These are phyloP conservation scores for Pholiota adiposa DNA, from an alignment of 1,284 basidiomycete species.

Conservation along the genomic window DNA sequence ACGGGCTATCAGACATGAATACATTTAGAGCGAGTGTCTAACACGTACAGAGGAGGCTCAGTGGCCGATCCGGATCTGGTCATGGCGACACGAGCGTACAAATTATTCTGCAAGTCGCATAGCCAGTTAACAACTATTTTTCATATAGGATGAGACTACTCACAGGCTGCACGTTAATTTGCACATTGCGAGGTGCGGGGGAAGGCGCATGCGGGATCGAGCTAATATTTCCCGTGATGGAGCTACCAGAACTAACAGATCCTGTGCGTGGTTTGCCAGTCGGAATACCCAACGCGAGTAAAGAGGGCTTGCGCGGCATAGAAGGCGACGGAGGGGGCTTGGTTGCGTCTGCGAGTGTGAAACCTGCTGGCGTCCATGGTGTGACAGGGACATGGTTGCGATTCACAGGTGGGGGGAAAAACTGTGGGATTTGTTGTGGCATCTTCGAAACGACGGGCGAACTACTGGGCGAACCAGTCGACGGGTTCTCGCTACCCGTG, in stretches of 20 bases:
- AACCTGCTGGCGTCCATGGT: slow-evolving; percentile 4
- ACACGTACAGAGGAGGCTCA: too few relatives aligned
- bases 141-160: neutral
- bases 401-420: slow-evolving; percentile 2
- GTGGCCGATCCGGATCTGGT: neutral
- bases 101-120: slow-evolving; percentile 1
- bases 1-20: too few relatives aligned
- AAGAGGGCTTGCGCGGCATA: slow-evolving; percentile 4
- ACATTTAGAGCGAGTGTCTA: too few relatives aligned
- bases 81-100: slow-evolving; percentile 4
- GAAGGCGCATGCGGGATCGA: neutral
- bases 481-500: neutral
- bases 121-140: neutral
- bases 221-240: neutral
- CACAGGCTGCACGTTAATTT: neutral
- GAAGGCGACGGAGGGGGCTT: neutral
- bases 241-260: neutral
- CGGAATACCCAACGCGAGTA: neutral
- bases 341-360: neutral
- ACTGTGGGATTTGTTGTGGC: neutral
- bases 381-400: slow-evolving; percentile 8
- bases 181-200: slow-evolving; percentile 4
- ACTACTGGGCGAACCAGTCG: neutral
- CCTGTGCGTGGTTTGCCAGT: neutral
- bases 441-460: slow-evolving; percentile 4